phyloP scores from a whole-genome alignment of 495 filamentous ascomycete genomes.

The Aspergillus indologenus region DNA sequence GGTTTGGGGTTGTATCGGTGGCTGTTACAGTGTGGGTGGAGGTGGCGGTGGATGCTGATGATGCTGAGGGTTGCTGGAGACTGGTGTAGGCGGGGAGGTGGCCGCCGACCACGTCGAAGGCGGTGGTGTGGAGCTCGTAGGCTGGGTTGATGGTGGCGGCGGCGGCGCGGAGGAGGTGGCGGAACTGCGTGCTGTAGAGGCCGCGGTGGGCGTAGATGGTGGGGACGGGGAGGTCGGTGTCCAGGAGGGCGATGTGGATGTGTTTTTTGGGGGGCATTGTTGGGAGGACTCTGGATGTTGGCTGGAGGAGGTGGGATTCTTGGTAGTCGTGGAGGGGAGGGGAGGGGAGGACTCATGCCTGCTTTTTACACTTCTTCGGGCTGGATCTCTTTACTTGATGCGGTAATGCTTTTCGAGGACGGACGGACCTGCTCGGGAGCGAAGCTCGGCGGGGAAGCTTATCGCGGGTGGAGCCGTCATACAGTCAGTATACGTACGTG shows the following conservation, averaged over 20 bases:
- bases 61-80: constrained; percentile 21
- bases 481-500: too few species aligned
- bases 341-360: background rate
- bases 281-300: background rate
- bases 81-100: constrained; percentile 27
- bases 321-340: background rate
- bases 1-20: constrained; percentile 8
- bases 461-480: background rate
- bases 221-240: constrained; percentile 38
- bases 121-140: constrained; percentile 28
- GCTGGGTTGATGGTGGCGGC: constrained; percentile 20
- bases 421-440: too few species aligned
- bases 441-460: background rate
- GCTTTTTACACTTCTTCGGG: background rate
- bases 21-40: too few species aligned
- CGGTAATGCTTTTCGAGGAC: background rate
- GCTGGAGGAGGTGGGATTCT: too few species aligned
- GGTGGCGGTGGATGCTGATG: background rate
- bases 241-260: constrained; percentile 41
- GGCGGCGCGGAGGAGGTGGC: constrained; percentile 31
- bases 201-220: constrained; percentile 34
- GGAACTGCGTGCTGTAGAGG: constrained; percentile 41
- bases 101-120: constrained; percentile 39
- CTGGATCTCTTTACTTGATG: background rate
- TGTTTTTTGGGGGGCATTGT: constrained; percentile 8